Evolutionary conservation across 164 flowering plant species (phyloP).

Genomic region (Liriodendron chinense): DNA sequence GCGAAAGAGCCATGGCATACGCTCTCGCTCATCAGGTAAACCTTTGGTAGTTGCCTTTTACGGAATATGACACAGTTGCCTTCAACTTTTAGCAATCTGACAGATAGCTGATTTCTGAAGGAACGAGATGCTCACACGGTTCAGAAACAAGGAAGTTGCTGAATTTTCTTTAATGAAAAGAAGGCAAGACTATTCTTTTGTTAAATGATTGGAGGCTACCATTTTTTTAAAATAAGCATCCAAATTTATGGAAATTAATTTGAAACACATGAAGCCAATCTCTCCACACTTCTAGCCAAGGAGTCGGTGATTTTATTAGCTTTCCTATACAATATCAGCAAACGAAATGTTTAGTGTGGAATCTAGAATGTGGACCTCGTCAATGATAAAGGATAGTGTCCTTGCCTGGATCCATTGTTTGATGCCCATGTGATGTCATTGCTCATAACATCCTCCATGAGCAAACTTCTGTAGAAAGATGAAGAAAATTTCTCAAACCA

Average conservation of each 20-base stretch:
- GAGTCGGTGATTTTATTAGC: no score
- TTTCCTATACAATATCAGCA: neutral
- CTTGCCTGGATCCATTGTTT: no score
- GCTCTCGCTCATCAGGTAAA: slow-evolving; percentile 93
- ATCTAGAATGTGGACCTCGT: neutral
- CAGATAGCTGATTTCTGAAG: neutral
- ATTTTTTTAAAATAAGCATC: neutral
- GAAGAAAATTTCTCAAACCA: no score
- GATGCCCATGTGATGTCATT: no score
- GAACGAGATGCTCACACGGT: neutral
- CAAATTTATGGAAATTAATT: neutral
- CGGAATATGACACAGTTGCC: neutral
- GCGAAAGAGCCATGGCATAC: slow-evolving; percentile 99
- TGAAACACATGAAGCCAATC: neutral
- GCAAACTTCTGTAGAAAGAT: no score
- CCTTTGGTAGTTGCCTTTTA: neutral
- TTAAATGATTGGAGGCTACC: neutral
- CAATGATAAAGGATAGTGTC: neutral
- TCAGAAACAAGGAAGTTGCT: neutral
- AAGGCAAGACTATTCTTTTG: neutral
- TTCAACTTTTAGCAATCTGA: neutral
- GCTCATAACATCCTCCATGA: no score
- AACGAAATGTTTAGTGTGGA: neutral
- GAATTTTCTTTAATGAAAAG: neutral
- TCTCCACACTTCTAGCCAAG: no score